Conservation (phyloP, 495 filamentous ascomycete species). For the Xylaria nigripes region DNA sequence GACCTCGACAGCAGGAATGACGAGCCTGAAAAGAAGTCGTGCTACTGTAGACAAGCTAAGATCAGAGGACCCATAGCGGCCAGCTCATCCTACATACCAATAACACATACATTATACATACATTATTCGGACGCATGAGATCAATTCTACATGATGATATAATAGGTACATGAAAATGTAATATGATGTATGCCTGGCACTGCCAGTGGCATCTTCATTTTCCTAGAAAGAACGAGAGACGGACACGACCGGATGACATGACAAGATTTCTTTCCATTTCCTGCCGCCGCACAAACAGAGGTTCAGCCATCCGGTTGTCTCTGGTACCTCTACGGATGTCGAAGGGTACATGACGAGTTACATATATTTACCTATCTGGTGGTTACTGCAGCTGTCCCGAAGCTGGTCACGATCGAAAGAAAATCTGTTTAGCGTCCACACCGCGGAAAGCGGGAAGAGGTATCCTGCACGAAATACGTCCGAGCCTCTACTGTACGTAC, state of each 20-base stretch:
- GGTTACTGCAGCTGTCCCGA: conserved; percentile 1
- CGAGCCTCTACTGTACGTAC: not conserved
- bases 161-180: conserved; percentile 1
- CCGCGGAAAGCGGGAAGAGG: conserved; percentile 14
- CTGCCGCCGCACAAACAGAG: too few relatives aligned
- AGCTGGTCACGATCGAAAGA: conserved; percentile 9
- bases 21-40: conserved; percentile 8
- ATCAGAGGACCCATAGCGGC: conserved; percentile 11
- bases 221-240: not conserved
- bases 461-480: conserved; percentile 11
- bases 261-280: too few relatives aligned
- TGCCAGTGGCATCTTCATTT: not conserved
- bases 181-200: not conserved
- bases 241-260: too few relatives aligned
- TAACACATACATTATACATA: not conserved
- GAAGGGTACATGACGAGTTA: too few relatives aligned
- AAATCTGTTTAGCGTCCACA: conserved; percentile 5
- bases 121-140: not conserved
- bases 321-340: too few relatives aligned
- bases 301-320: too few relatives aligned
- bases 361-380: not conserved
- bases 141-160: not conserved
- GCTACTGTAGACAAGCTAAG: not conserved
- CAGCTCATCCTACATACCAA: conserved; percentile 11
- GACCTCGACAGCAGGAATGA: conserved; percentile 12